Conservation (phyloP, 78 protist species). For the Dictyostelium capitatum region DNA sequence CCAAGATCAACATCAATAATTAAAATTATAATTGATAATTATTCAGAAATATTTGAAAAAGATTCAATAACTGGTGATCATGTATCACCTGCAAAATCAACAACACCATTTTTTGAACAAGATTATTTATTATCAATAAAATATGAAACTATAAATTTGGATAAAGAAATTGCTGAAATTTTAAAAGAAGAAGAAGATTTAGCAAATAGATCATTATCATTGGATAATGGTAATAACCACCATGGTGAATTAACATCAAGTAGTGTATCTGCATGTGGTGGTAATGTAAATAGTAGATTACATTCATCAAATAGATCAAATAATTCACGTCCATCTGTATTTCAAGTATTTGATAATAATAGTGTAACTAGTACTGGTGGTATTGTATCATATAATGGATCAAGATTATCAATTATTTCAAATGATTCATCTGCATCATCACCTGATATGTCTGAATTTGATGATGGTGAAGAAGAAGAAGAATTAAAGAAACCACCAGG, state of each 20-base stretch:
- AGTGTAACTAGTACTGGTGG: not conserved
- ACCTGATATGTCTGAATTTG: constrained; percentile 15
- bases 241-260: not conserved
- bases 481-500: not conserved
- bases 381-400: constrained; percentile 14
- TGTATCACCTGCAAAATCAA: not conserved
- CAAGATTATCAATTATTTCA: constrained; percentile 15
- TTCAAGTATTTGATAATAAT: constrained; percentile 21
- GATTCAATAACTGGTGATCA: constrained; percentile 27
- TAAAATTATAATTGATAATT: constrained; percentile 22
- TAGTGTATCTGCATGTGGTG: not conserved
- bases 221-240: not conserved
- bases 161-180: constrained; percentile 42
- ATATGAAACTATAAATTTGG: constrained; percentile 48
- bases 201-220: not conserved
- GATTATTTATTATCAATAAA: constrained; percentile 31
- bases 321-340: constrained; percentile 2
- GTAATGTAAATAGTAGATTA: not conserved
- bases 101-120: not conserved
- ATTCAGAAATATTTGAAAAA: constrained; percentile 39
- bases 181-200: constrained; percentile 27
- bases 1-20: constrained; percentile 13
- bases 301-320: too few relatives aligned
- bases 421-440: constrained; percentile 23
- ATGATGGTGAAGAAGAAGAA: not conserved